phyloP scores from a whole-genome alignment of 2,329 filamentous ascomycete species.

The Hypoxylon sp. region DNA sequence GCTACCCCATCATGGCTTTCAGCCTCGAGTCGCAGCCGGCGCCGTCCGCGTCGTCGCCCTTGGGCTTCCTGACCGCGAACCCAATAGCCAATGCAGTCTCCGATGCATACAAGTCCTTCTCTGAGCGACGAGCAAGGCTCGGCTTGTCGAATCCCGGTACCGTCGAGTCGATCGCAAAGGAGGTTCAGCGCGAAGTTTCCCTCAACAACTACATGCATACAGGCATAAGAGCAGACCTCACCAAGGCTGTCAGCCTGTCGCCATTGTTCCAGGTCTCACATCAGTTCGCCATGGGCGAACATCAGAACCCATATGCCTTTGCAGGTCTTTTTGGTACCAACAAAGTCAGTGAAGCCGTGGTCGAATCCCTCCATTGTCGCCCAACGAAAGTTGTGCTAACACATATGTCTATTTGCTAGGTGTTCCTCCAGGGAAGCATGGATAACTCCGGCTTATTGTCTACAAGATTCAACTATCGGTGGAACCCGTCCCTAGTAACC shows the following conservation, averaged over 20 bases:
- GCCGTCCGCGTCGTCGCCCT: constrained; percentile 60
- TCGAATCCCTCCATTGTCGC: constrained; percentile 17
- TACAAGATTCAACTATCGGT: constrained; percentile 93
- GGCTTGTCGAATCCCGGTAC: constrained; percentile 93
- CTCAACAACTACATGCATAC: constrained; percentile 98
- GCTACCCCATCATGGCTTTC: constrained; percentile 65
- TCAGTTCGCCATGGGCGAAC: constrained; percentile 94
- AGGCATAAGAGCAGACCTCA: constrained; percentile 94
- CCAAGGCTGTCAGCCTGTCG: constrained; percentile 93
- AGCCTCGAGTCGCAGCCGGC: constrained; percentile 55
- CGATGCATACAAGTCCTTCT: constrained; percentile 86
- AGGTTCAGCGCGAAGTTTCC: constrained; percentile 96
- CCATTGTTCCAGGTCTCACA: constrained; percentile 98
- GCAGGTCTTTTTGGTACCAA: constrained; percentile 93
- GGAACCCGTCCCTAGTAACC: constrained; percentile 83
- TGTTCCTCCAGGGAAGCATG: constrained; percentile 95
- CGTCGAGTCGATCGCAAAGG: constrained; percentile 88
- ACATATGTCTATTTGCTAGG: constrained; percentile 64
- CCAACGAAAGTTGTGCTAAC: constrained; percentile 16
- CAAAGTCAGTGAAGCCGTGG: constrained; percentile 74
- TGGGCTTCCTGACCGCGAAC: constrained; percentile 81
- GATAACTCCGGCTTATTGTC: constrained; percentile 92
- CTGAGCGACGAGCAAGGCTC: constrained; percentile 87
- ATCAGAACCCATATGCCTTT: constrained; percentile 94
- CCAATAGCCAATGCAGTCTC: constrained; percentile 77